phyloP scores from a whole-genome alignment of 2,329 filamentous ascomycete species.

The Alternaria brassicicola region DNA sequence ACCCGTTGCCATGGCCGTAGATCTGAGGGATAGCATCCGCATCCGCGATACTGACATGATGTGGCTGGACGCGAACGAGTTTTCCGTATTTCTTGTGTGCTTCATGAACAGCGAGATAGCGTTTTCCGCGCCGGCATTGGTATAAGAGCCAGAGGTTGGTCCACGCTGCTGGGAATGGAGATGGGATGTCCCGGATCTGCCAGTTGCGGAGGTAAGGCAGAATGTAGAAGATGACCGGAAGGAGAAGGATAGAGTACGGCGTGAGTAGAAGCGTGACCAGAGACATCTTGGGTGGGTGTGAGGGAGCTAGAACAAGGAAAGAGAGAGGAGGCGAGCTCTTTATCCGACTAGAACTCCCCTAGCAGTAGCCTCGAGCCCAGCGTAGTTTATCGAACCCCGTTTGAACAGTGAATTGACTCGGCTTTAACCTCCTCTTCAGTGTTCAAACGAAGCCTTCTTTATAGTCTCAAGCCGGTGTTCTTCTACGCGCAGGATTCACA shows the following conservation, averaged over 20 bases:
- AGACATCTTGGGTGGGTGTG: slow-evolving; percentile 33
- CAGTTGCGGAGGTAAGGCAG: slow-evolving; percentile 66
- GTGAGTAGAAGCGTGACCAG: slow-evolving; percentile 49
- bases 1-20: slow-evolving; percentile 69
- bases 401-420: neutral
- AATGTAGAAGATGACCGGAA: slow-evolving; percentile 62
- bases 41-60: slow-evolving; percentile 83
- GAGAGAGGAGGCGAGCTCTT: neutral
- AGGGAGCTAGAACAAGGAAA: neutral
- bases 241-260: slow-evolving; percentile 55
- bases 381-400: neutral
- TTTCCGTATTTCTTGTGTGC: slow-evolving; percentile 77
- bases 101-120: slow-evolving; percentile 67
- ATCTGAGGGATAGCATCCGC: slow-evolving; percentile 75
- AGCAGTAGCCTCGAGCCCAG: slow-evolving; percentile 2
- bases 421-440: neutral
- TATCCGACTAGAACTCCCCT: neutral
- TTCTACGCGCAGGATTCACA: neutral
- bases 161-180: slow-evolving; percentile 69
- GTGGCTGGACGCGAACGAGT: slow-evolving; percentile 82
- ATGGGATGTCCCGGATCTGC: slow-evolving; percentile 62
- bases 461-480: neutral
- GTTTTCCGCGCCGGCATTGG: slow-evolving; percentile 64
- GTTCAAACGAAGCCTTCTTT: slow-evolving; percentile 2
- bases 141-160: slow-evolving; percentile 80